Percentiles rank a stretch among this genome's conserved stretches.
Evolutionary conservation across 768 basidiomycete genomes (phyloP).

Genomic region (Psilocybe cubensis): DNA sequence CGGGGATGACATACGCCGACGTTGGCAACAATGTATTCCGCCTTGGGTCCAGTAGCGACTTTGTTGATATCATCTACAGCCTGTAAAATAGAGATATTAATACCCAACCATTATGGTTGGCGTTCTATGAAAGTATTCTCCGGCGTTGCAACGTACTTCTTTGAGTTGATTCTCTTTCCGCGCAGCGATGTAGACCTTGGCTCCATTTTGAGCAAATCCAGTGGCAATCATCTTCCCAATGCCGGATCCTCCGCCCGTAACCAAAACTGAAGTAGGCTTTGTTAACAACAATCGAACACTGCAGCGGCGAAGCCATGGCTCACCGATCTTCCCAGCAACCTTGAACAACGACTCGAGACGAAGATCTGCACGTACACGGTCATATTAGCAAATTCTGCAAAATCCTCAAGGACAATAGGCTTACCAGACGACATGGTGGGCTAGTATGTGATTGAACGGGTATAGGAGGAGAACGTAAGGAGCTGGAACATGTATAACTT

Average conservation of each 20-base stretch:
- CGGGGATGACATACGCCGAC: conserved; percentile 53
- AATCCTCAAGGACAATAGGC: neutral
- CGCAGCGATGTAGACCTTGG: conserved; percentile 88
- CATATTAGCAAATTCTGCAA: neutral
- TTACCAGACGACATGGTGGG: conserved; percentile 22
- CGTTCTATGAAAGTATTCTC: neutral
- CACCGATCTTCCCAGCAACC: conserved; percentile 73
- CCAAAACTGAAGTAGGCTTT: conserved; percentile 52
- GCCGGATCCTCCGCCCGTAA: conserved; percentile 85
- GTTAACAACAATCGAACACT: neutral
- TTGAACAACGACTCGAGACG: conserved; percentile 58
- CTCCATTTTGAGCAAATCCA: conserved; percentile 84
- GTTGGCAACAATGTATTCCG: conserved; percentile 77
- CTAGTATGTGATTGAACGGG: neutral
- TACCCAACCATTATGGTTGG: neutral
- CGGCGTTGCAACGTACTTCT: conserved; percentile 51
- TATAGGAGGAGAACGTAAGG: neutral
- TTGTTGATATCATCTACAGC: conserved; percentile 64
- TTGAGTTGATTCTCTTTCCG: conserved; percentile 80
- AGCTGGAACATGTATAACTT: conserved; percentile 7
- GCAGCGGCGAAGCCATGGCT: conserved; percentile 10
- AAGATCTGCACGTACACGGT: conserved; percentile 42
- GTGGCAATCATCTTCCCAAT: conserved; percentile 86
- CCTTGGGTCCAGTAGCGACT: conserved; percentile 55
- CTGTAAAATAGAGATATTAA: conserved; percentile 28